A percentile compares a stretch with the other conserved stretches of the same genome.
phyloP scores from a whole-genome alignment of 306 rosid genomes.

The Cercis canadensis region DNA sequence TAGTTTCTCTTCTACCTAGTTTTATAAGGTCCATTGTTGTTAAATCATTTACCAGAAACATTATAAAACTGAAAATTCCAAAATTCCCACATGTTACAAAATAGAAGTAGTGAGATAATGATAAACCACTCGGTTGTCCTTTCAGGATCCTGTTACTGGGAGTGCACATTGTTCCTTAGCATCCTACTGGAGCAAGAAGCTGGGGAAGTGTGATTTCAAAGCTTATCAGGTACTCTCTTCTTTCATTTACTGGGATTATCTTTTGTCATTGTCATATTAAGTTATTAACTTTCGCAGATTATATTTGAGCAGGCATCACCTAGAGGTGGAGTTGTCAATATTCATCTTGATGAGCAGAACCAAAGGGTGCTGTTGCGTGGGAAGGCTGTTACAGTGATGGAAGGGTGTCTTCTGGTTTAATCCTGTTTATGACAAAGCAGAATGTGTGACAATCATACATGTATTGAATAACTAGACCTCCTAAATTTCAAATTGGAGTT shows the following conservation, averaged over 20 bases:
- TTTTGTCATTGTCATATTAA: conserved; percentile 17
- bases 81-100: neutral
- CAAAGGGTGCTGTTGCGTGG: conserved; percentile 74
- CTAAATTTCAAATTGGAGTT: too few species aligned
- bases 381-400: conserved; percentile 72
- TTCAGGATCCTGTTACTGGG: conserved; percentile 74
- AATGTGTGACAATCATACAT: too few species aligned
- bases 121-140: neutral
- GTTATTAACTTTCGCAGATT: neutral
- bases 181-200: conserved; percentile 68
- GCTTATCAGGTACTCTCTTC: conserved; percentile 63
- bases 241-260: conserved; percentile 1
- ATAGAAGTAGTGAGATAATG: neutral
- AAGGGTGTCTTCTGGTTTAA: conserved; percentile 66
- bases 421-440: too few species aligned
- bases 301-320: conserved; percentile 67
- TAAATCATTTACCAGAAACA: too few species aligned
- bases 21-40: too few species aligned
- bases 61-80: too few species aligned
- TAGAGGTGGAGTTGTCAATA: conserved; percentile 66
- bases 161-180: conserved; percentile 78
- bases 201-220: conserved; percentile 67
- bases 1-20: too few species aligned
- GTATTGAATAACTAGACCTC: too few species aligned
- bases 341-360: conserved; percentile 65